A percentile compares a stretch with the other conserved stretches of the same genome.
These are phyloP conservation scores for Pythium sukuiense DNA, from an alignment of 352 stramenopile species.

Conservation along the genomic window DNA sequence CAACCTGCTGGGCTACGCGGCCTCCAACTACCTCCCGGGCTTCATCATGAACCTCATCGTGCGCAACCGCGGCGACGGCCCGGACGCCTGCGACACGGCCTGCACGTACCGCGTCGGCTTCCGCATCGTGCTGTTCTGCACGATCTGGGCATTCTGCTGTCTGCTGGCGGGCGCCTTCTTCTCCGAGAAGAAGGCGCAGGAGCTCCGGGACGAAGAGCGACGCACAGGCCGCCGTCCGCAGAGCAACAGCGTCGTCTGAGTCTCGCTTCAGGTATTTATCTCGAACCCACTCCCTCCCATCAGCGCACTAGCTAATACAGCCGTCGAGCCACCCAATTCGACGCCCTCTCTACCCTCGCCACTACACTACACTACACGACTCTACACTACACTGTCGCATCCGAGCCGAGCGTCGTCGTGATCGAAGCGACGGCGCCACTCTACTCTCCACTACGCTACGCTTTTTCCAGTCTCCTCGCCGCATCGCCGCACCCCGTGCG, in stretches of 20 bases:
- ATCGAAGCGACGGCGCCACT: neutral
- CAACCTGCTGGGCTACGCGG: slow-evolving; percentile 85
- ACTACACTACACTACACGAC: no score
- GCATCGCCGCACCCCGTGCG: neutral
- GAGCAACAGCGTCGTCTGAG: slow-evolving; percentile 28
- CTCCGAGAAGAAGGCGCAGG: slow-evolving; percentile 36
- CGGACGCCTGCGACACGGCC: slow-evolving; percentile 52
- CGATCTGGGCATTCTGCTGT: slow-evolving; percentile 71
- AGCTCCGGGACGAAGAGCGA: slow-evolving; percentile 23
- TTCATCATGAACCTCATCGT: slow-evolving; percentile 86
- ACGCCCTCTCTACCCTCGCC: no score
- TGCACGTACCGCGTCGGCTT: slow-evolving; percentile 84
- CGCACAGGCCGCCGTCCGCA: slow-evolving; percentile 20
- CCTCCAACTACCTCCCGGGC: slow-evolving; percentile 82
- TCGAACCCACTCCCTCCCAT: no score
- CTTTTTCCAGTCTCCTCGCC: neutral
- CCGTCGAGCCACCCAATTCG: no score
- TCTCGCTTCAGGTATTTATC: slow-evolving; percentile 11
- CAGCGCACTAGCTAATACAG: neutral
- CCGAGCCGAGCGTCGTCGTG: neutral
- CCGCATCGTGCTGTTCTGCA: slow-evolving; percentile 79
- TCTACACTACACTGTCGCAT: neutral
- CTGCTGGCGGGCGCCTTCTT: slow-evolving; percentile 44
- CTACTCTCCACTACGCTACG: no score
- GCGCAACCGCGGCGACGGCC: slow-evolving; percentile 35